Base-by-base conservation (phyloP, 805 yeast species). In the Starmerella vaccinii region DNA sequence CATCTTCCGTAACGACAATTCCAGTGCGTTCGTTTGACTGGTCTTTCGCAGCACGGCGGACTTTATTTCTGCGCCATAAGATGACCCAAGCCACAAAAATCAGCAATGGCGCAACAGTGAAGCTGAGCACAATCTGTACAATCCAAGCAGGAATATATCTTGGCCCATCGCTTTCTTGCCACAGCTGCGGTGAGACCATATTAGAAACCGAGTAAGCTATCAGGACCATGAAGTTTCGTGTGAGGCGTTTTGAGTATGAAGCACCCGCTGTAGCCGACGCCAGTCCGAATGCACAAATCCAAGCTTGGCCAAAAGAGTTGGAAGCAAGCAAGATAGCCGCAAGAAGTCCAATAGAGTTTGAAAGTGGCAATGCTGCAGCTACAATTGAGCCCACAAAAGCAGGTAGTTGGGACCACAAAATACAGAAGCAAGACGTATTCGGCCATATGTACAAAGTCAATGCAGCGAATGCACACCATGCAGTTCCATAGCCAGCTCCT, bases 181-280 rank as follows among this genome's bases (percentile, higher is more conserved):
- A 76, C 4, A 77, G 67, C 54, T 75, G 80, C 1, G 81, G 79
- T 4, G 80, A 80, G 47, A 71, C 63, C 50, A 74, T 66, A 79
- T 34, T 34, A 5, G 38, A 34, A 5, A 34, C 38, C 9, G 38
- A 34, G 38, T 34, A 34, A 5, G 38, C 6, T 12, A 34, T 34
- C 6, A 34, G 22, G 4, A 34, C 32, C 34, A 73, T 58, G 4
- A 74, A 71, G 59, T 69, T 73, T 2, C 68, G 71, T 1, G 74
- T 68, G 41, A 69, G 63, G 59, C 74, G 75, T 65, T 77, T 78
- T 10, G 81, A 76, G 57, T 71, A 72, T 12, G 81, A 81, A 6
- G 75, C 72, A 47, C 70, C 69, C 51, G 51, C 51, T 1, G 76
- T 75, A 4, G 77, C 65, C 15, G 78, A 66, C 29, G 75, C 61